Conservation (phyloP, 495 filamentous ascomycete species). For the Aspergillus heteromorphus region DNA sequence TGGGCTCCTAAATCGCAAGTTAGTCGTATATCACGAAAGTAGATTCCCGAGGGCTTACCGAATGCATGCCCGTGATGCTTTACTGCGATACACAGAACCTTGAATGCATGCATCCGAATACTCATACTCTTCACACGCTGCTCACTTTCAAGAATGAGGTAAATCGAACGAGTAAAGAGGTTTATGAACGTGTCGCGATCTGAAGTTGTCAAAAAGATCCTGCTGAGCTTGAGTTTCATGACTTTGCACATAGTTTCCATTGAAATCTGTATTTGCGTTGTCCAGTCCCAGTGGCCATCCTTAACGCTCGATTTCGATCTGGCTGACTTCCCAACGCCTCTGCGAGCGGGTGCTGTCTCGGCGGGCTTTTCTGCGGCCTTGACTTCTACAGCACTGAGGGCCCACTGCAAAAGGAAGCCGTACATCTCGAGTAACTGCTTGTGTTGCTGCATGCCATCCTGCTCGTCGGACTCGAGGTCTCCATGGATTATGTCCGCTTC, state of each 20-base stretch:
- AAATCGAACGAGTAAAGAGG: conserved; percentile 88
- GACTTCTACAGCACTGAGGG: conserved; percentile 83
- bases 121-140: conserved; percentile 84
- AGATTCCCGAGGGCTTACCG: conserved; percentile 48
- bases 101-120: conserved; percentile 94
- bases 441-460: conserved; percentile 78
- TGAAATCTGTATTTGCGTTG: conserved; percentile 76
- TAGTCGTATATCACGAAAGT: conserved; percentile 8
- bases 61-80: conserved; percentile 98
- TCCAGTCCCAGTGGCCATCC: conserved; percentile 83
- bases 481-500: conserved; percentile 81
- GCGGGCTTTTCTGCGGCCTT: conserved; percentile 86
- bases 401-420: conserved; percentile 92
- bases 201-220: conserved; percentile 93
- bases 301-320: conserved; percentile 63
- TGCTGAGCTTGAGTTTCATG: conserved; percentile 83
- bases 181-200: conserved; percentile 92
- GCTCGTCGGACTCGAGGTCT: conserved; percentile 87
- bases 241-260: conserved; percentile 95
- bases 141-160: conserved; percentile 91
- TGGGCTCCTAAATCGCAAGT: conserved; percentile 66
- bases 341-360: conserved; percentile 57
- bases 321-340: conserved; percentile 70
- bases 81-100: conserved; percentile 91
- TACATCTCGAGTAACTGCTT: conserved; percentile 91